Evolutionary conservation across 2,329 filamentous ascomycete genomes (phyloP).

Genomic region (Talaromyces sp.): DNA sequence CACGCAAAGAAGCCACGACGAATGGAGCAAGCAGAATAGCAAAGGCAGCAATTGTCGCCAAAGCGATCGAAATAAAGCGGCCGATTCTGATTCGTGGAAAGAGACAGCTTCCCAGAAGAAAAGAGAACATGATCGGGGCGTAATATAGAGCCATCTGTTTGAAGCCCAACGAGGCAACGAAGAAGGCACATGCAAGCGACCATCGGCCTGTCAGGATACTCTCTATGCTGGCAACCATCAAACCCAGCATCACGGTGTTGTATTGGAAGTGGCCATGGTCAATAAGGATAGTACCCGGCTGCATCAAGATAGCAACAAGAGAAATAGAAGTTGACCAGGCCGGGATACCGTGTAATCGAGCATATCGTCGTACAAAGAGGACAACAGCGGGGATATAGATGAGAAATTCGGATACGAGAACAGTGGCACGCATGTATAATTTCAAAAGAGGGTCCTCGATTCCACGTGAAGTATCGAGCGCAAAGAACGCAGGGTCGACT

Average conservation of each 20-base stretch:
- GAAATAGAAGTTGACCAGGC: slow-evolving; percentile 80
- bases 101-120: slow-evolving; percentile 80
- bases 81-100: slow-evolving; percentile 63
- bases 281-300: slow-evolving; percentile 82
- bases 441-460: slow-evolving; percentile 75
- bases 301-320: slow-evolving; percentile 84
- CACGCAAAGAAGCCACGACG: slow-evolving; percentile 64
- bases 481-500: slow-evolving; percentile 83
- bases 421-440: slow-evolving; percentile 92
- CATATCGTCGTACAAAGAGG: slow-evolving; percentile 78
- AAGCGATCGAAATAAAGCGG: slow-evolving; percentile 68
- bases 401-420: slow-evolving; percentile 85
- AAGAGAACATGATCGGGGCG: slow-evolving; percentile 86
- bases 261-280: slow-evolving; percentile 98
- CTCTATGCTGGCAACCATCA: slow-evolving; percentile 80
- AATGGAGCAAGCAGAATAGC: slow-evolving; percentile 70
- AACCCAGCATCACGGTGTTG: slow-evolving; percentile 96
- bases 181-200: slow-evolving; percentile 88
- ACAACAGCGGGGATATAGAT: slow-evolving; percentile 80
- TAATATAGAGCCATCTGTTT: slow-evolving; percentile 99
- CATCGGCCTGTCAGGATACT: slow-evolving; percentile 80
- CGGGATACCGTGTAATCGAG: slow-evolving; percentile 69
- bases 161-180: slow-evolving; percentile 89
- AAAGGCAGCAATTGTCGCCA: slow-evolving; percentile 69
- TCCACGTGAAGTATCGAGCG: slow-evolving; percentile 74